phyloP scores from a whole-genome alignment of 2,329 filamentous ascomycete species.

The Trichoderma breve region DNA sequence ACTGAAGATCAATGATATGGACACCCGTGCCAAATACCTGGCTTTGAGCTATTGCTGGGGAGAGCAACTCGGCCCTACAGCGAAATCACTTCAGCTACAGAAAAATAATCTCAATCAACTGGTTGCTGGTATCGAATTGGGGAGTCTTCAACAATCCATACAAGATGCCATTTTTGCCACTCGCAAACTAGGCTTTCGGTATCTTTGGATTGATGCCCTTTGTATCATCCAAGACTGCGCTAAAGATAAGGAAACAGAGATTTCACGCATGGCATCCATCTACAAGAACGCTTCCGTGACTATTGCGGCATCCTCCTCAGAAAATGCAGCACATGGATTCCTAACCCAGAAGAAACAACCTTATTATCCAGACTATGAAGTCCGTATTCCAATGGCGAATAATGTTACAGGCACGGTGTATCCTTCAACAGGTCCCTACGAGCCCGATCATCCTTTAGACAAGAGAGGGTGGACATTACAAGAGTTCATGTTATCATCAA shows the following conservation, averaged over 20 bases:
- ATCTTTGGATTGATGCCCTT: constrained; percentile 6
- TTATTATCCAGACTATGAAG: neutral
- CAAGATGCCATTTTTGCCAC: neutral
- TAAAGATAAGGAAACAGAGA: neutral
- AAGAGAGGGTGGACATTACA: constrained; percentile 2
- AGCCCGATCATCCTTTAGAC: constrained; percentile 2
- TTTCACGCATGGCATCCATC: neutral
- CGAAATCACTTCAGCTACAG: neutral
- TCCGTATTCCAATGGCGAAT: neutral
- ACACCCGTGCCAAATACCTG: neutral
- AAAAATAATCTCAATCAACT: neutral
- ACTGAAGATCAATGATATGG: neutral
- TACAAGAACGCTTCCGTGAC: constrained; percentile 7
- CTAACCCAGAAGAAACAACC: neutral
- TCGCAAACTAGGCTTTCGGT: neutral
- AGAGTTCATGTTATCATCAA: constrained; percentile 6
- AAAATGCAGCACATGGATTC: neutral
- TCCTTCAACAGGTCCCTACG: neutral
- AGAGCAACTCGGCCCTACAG: neutral
- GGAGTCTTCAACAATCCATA: neutral
- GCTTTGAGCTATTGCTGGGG: constrained; percentile 7
- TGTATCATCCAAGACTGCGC: neutral
- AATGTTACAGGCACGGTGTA: neutral
- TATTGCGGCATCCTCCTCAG: neutral
- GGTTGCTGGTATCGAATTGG: neutral